Percentiles rank a stretch among this genome's conserved stretches.
Conservation (phyloP, 2,329 filamentous ascomycete genomes). For the Fusarium clavum region DNA sequence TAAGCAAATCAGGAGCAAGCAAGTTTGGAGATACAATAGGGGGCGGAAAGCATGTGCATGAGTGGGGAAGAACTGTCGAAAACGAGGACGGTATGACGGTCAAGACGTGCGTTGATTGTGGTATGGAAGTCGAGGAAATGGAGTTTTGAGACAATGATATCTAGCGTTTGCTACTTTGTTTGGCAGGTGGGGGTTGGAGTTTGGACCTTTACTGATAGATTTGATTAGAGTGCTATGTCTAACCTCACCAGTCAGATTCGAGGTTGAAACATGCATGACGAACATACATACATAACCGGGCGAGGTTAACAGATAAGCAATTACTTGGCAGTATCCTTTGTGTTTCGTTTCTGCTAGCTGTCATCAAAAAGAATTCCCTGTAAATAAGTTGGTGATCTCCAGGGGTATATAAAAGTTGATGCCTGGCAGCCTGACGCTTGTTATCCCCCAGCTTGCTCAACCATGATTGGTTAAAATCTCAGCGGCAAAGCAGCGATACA, state of each 20-base stretch:
- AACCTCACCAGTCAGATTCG: not conserved
- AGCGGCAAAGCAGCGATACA: constrained; percentile 38
- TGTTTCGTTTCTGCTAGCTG: not conserved
- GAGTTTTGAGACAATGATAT: constrained; percentile 59
- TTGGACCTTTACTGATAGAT: not conserved
- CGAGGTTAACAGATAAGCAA: not conserved
- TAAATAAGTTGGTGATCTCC: constrained; percentile 16
- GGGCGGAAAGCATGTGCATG: constrained; percentile 83
- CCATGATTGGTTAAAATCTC: constrained; percentile 47
- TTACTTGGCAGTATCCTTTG: not conserved
- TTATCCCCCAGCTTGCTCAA: constrained; percentile 2
- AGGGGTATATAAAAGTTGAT: constrained; percentile 42
- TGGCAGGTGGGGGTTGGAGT: not conserved
- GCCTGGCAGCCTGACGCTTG: constrained; percentile 45
- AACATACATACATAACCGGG: not conserved
- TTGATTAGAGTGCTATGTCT: not conserved
- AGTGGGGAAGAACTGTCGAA: constrained; percentile 81
- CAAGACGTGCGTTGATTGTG: constrained; percentile 82
- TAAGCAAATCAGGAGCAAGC: constrained; percentile 63
- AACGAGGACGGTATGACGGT: constrained; percentile 78
- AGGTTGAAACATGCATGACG: not conserved
- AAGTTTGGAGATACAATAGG: constrained; percentile 83
- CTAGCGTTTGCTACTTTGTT: constrained; percentile 44
- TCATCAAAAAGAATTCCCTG: constrained; percentile 3
- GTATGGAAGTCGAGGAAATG: constrained; percentile 82